Percentiles rank a stretch among this genome's conserved stretches.
phyloP scores from a whole-genome alignment of 805 yeast genomes.

The Candida ficus region DNA sequence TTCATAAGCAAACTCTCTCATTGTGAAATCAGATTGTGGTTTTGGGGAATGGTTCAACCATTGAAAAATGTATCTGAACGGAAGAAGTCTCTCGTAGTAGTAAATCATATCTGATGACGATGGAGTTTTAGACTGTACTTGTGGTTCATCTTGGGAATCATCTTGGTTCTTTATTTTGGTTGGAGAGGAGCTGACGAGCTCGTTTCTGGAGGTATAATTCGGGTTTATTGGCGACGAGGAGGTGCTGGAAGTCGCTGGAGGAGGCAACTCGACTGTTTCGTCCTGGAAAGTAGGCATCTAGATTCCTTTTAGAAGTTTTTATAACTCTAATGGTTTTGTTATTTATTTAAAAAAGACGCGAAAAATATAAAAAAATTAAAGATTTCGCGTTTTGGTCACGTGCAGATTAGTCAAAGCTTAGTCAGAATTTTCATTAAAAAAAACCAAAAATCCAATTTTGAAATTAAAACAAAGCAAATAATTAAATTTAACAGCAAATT shows the following conservation, averaged over 20 bases:
- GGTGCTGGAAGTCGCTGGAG: constrained; percentile 16
- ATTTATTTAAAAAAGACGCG: background rate
- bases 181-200: constrained; percentile 17
- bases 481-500: no score
- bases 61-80: constrained; percentile 72
- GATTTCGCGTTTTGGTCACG: background rate
- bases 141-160: constrained; percentile 3
- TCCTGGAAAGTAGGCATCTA: constrained; percentile 19
- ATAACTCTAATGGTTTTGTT: no score
- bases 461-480: no score
- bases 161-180: constrained; percentile 1
- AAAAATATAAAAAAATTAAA: background rate
- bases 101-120: constrained; percentile 58
- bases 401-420: no score
- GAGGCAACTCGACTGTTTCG: constrained; percentile 9
- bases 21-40: constrained; percentile 70
- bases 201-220: constrained; percentile 9
- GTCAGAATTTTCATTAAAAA: no score
- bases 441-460: background rate
- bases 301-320: no score
- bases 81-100: constrained; percentile 67
- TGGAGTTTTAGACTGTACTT: constrained; percentile 6
- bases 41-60: constrained; percentile 88
- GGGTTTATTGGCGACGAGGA: constrained; percentile 24
- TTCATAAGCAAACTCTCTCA: constrained; percentile 93